Evolutionary conservation across 768 basidiomycete genomes (phyloP).

Genomic region (Jaapia argillacea): DNA sequence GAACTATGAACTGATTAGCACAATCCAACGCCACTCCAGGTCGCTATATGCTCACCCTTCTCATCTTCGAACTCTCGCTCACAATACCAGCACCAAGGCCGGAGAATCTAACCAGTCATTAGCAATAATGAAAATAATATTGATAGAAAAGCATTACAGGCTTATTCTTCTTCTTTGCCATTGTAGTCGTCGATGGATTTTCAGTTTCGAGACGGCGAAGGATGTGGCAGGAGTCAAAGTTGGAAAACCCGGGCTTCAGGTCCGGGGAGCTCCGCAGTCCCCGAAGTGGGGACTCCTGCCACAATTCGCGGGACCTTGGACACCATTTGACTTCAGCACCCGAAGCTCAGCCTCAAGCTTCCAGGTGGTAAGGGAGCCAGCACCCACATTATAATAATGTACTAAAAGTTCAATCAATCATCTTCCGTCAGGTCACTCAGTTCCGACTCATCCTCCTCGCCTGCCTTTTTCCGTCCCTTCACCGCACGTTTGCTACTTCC

Average conservation of each 20-base stretch:
- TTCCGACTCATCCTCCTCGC: slow-evolving; percentile 5
- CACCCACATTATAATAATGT: no score
- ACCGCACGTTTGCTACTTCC: slow-evolving; percentile 7
- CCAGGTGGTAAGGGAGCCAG: no score
- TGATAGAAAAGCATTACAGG: slow-evolving; percentile 18
- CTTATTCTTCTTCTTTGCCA: slow-evolving; percentile 50
- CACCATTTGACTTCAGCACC: no score
- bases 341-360: no score
- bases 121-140: slow-evolving; percentile 3
- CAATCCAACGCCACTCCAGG: not conserved
- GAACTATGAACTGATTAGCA: slow-evolving; percentile 38
- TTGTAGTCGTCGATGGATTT: no score
- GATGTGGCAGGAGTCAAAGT: no score
- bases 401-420: no score
- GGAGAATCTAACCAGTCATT: slow-evolving; percentile 45
- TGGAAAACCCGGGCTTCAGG: no score
- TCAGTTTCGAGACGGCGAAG: no score
- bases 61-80: slow-evolving; percentile 99
- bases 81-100: slow-evolving; percentile 99
- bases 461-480: slow-evolving; percentile 11
- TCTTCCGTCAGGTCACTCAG: not conserved
- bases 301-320: no score
- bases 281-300: no score
- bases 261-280: no score
- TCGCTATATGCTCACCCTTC: slow-evolving; percentile 54